Percentiles rank a stretch among this genome's conserved stretches.
These are phyloP conservation scores for Metarhizium robertsii DNA, from an alignment of 2,329 filamentous ascomycete genomes.

Conservation along the genomic window DNA sequence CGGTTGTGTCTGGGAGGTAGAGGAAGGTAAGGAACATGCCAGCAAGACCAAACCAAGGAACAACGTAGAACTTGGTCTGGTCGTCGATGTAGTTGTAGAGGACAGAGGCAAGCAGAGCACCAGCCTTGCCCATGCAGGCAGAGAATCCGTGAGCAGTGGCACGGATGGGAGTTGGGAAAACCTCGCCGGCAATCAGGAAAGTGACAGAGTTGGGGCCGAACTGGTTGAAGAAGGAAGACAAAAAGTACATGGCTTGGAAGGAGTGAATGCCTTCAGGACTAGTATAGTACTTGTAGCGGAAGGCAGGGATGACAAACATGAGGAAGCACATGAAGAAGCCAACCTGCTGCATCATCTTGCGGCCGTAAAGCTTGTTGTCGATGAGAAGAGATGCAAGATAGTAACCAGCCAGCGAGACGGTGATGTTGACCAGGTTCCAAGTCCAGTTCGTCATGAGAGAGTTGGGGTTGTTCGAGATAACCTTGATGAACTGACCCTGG, in stretches of 20 bases:
- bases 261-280: conserved; percentile 59
- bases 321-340: conserved; percentile 91
- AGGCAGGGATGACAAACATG: conserved; percentile 85
- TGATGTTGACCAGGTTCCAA: conserved; percentile 88
- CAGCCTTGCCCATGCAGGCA: conserved; percentile 82
- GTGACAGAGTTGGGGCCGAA: conserved; percentile 95
- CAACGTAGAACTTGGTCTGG: conserved; percentile 78
- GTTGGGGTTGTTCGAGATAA: conserved; percentile 59
- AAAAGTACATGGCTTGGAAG: conserved; percentile 99
- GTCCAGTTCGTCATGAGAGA: conserved; percentile 82
- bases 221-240: conserved; percentile 98
- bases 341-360: conserved; percentile 92
- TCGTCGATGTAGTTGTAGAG: conserved; percentile 92
- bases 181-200: conserved; percentile 91
- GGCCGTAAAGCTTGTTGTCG: conserved; percentile 93
- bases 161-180: conserved; percentile 90
- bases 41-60: conserved; percentile 88
- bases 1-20: conserved; percentile 94
- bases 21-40: conserved; percentile 75
- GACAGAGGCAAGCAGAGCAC: conserved; percentile 77
- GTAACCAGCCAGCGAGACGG: conserved; percentile 78
- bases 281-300: conserved; percentile 80
- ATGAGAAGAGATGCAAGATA: conserved; percentile 83
- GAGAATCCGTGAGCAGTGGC: conserved; percentile 91
- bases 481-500: conserved; percentile 79